These are phyloP conservation scores for Pseudevernia furfuracea DNA, from an alignment of 495 filamentous ascomycete species.

Conservation along the genomic window DNA sequence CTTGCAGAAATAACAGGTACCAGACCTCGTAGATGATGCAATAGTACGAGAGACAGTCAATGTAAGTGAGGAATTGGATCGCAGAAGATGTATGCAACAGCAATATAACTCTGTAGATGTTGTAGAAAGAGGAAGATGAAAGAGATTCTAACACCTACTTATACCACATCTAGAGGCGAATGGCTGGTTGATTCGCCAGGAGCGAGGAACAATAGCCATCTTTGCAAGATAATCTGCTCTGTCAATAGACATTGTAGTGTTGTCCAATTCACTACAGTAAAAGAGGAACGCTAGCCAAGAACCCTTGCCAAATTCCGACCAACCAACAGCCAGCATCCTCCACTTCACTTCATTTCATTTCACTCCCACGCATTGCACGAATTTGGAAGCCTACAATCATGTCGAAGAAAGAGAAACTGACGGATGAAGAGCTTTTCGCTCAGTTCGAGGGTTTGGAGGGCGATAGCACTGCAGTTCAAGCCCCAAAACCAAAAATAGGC, in stretches of 20 bases:
- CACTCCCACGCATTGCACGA: conserved; percentile 24
- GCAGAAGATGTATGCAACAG: not conserved
- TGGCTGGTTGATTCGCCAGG: not conserved
- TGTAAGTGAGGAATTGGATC: not conserved
- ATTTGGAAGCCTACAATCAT: conserved; percentile 42
- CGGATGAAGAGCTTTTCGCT: conserved; percentile 74
- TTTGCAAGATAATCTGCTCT: not conserved
- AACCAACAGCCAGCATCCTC: not conserved
- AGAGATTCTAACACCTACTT: conserved; percentile 2
- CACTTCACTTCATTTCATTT: not conserved
- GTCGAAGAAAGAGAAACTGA: conserved; percentile 38
- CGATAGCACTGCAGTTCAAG: conserved; percentile 54
- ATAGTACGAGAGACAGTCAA: not conserved
- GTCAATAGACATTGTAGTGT: not conserved
- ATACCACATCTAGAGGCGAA: not conserved
- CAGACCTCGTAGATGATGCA: not conserved
- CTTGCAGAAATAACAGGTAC: not conserved
- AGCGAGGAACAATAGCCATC: not conserved
- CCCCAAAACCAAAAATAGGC: conserved; percentile 32
- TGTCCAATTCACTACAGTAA: not conserved
- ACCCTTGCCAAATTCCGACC: not conserved
- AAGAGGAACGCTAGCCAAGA: not conserved
- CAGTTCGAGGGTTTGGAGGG: conserved; percentile 48
- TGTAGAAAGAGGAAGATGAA: not conserved
- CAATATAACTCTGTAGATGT: not conserved